Percentiles rank a stretch among this genome's conserved stretches.
phyloP scores from a whole-genome alignment of 2,329 filamentous ascomycete species.

The Mariannaea elegans region DNA sequence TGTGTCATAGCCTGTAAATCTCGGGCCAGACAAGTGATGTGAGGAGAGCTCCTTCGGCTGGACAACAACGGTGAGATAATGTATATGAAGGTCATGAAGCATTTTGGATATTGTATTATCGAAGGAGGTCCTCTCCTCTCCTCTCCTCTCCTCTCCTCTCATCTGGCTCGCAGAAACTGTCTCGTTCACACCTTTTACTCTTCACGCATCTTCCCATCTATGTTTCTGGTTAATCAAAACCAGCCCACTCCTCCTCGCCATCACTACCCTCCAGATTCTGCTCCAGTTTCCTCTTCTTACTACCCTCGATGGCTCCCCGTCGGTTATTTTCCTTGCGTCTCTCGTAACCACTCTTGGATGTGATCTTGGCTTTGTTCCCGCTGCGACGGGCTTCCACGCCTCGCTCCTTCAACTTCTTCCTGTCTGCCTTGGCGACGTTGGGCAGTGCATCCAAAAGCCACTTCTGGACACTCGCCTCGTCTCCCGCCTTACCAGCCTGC shows the following conservation, averaged over 20 bases:
- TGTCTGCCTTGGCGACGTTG: slow-evolving; percentile 82
- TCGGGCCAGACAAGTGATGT: too few relatives aligned
- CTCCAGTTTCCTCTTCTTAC: slow-evolving; percentile 62
- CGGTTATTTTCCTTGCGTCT: slow-evolving; percentile 73
- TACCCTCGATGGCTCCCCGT: slow-evolving; percentile 69
- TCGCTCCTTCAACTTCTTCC: slow-evolving; percentile 80
- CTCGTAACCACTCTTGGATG: slow-evolving; percentile 82
- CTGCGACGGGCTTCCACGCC: slow-evolving; percentile 77
- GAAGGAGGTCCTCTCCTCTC: too few relatives aligned
- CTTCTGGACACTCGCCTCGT: slow-evolving; percentile 72
- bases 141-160: too few relatives aligned
- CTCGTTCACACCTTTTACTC: too few relatives aligned
- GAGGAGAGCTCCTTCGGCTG: too few relatives aligned
- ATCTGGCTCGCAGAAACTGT: too few relatives aligned
- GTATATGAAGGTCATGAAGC: too few relatives aligned
- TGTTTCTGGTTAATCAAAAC: slow-evolving; percentile 48
- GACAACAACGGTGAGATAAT: too few relatives aligned
- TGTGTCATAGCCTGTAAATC: too few relatives aligned
- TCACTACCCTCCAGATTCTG: slow-evolving; percentile 32
- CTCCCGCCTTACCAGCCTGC: slow-evolving; percentile 64
- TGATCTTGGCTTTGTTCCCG: slow-evolving; percentile 70
- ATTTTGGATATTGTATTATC: too few relatives aligned
- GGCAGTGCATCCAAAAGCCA: slow-evolving; percentile 92
- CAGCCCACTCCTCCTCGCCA: slow-evolving; percentile 57
- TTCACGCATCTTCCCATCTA: neutral